Conservation (phyloP, 345 rosid genomes). For the Diplotaxis tenuifolia region DNA sequence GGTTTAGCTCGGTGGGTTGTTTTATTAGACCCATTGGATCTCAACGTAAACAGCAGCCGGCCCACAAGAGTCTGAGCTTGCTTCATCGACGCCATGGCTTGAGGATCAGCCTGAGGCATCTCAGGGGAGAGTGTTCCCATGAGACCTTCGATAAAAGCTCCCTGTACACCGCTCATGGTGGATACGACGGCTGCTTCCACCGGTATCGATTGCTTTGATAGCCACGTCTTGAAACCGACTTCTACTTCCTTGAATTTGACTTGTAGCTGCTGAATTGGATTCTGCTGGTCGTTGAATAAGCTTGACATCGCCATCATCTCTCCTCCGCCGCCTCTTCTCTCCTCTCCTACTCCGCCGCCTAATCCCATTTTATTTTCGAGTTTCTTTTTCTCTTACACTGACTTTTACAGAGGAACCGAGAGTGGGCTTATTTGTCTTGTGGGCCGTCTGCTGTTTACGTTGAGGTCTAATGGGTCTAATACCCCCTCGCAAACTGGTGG, state of each 20-base stretch:
- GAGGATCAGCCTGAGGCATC: slow-evolving; percentile 55
- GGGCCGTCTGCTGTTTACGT: too few relatives aligned
- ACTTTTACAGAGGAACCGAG: not conserved
- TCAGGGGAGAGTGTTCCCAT: too few relatives aligned
- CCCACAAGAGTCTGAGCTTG: slow-evolving; percentile 90
- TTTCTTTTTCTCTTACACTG: not conserved
- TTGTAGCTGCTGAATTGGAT: slow-evolving; percentile 60
- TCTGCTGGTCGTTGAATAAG: slow-evolving; percentile 45
- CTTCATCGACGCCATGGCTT: slow-evolving; percentile 74
- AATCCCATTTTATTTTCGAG: slow-evolving; percentile 51
- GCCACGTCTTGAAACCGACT: slow-evolving; percentile 63
- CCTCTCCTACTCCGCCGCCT: slow-evolving; percentile 37
- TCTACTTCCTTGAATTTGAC: slow-evolving; percentile 60
- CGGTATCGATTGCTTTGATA: slow-evolving; percentile 67
- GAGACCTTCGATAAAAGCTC: slow-evolving; percentile 78
- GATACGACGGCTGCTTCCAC: slow-evolving; percentile 81
- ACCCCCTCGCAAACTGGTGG: too few relatives aligned
- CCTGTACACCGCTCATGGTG: slow-evolving; percentile 65
- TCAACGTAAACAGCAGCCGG: too few relatives aligned
- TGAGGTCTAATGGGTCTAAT: too few relatives aligned
- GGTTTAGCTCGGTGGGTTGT: not conserved
- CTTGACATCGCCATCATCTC: slow-evolving; percentile 42
- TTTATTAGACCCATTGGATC: too few relatives aligned
- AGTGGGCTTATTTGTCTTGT: too few relatives aligned
- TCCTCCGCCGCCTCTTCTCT: slow-evolving; percentile 28